Evolutionary conservation across 768 basidiomycete species (phyloP), one percentile per base, ranked within the genome.

Genomic region (Terana coerulea): DNA sequence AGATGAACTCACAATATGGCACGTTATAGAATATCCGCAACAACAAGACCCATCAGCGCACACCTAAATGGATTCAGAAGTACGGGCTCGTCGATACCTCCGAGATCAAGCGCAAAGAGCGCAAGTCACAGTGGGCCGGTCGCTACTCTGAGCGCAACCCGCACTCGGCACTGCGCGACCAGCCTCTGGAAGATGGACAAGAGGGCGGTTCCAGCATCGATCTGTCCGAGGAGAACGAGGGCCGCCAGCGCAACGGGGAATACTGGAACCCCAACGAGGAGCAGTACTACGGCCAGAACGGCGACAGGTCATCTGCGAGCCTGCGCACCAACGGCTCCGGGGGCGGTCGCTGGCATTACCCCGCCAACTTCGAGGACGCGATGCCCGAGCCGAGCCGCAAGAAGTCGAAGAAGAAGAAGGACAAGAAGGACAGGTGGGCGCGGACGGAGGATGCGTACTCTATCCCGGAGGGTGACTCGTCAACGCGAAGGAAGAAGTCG

Each of bases 41-140:
- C 72, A 98, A 98, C 75, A 91, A 95, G 76, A 95, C 83, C 60
- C 80, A 89, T 64, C 75, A 78, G 12, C 84, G 95, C 37, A 97
- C 95, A n/a, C 95, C 95, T 17, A 95, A 97, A 69, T 98, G 95
- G 95, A 87, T 86, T 0, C 76, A 89, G 68, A 80, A 86, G 56
- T 91, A 91, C 67, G 95, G 95, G 33, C 87, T 98, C 39, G 83
- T 98, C 56, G 83, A 93, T 66, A 84, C 81, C 21, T 74, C 83
- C 30, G 83, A 86, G 59, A 84, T 89, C 64, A 76, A 80, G 59
- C 87, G 93, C 62, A 84, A 87, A 49, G 79, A 86, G 62, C 79
- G 76, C 54, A 88, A 86, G 65, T 90, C 85, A 39, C 87, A 91
- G 58, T 98, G 95, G 95, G 87, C 91, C 10, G 73, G 69, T 49